A percentile compares a stretch with the other conserved stretches of the same genome.
These are phyloP conservation scores for Alternaria alternata DNA, from an alignment of 2,329 filamentous ascomycete species.

Conservation along the genomic window DNA sequence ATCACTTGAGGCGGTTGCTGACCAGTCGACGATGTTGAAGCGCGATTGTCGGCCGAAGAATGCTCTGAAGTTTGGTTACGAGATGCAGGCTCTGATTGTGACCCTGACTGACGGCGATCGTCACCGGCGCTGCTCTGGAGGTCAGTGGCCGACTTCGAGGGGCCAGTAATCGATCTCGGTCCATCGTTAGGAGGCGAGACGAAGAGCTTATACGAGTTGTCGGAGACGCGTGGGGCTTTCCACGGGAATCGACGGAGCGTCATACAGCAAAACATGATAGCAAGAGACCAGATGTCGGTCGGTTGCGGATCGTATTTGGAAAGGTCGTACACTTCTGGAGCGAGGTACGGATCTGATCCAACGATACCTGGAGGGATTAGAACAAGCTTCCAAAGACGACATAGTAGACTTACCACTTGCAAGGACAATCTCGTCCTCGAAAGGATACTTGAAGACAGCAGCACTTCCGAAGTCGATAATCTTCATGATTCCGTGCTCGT, in stretches of 20 bases:
- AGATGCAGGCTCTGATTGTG: constrained; percentile 53
- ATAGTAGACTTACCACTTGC: constrained; percentile 72
- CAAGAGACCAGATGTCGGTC: constrained; percentile 96
- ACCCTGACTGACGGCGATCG: constrained; percentile 34
- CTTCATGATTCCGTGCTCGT: constrained; percentile 97
- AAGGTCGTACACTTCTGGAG: constrained; percentile 94
- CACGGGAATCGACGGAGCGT: constrained; percentile 92
- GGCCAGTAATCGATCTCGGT: constrained; percentile 41
- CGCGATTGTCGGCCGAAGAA: constrained; percentile 23
- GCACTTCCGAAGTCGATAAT: constrained; percentile 99
- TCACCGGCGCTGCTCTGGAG: constrained; percentile 49
- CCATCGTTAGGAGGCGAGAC: constrained; percentile 76
- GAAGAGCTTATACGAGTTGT: constrained; percentile 96
- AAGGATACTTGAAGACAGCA: constrained; percentile 96
- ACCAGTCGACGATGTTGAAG: constrained; percentile 28
- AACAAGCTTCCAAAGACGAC: neutral
- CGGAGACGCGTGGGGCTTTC: constrained; percentile 90
- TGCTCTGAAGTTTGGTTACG: constrained; percentile 45
- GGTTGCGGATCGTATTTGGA: constrained; percentile 93
- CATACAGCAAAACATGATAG: constrained; percentile 99
- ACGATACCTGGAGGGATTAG: constrained; percentile 67
- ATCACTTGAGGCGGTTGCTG: constrained; percentile 70
- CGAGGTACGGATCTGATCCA: constrained; percentile 93
- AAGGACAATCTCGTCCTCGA: constrained; percentile 85
- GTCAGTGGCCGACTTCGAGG: constrained; percentile 44